Base-by-base conservation (phyloP, 352 stramenopile genomes). In the Phytophthora sp. region DNA sequence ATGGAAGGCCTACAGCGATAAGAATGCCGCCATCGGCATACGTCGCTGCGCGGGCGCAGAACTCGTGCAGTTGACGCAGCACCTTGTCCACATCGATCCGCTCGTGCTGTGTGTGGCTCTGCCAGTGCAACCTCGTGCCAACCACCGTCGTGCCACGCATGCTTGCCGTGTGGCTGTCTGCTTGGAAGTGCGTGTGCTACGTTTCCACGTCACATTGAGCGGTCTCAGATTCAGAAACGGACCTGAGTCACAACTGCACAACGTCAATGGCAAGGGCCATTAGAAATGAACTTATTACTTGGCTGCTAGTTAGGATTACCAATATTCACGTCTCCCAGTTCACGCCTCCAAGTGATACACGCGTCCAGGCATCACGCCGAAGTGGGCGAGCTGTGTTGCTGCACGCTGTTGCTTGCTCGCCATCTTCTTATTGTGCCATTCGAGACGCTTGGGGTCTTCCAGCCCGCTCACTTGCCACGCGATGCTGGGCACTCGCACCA, bases 401-500 rank as follows among this genome's bases (percentile, higher is more conserved):
- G 96, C 81, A 36, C 96, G 82, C 23, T 89, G 69, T 21, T 89
- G 49, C 73, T 99, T 99, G 76, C 91, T 98, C 31, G 84, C 75
- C 96, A 99, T 99, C 73, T 99, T 99, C 36, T 80, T 80, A 46
- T 97, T 82, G 55, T 99, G 96, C 96, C 95, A 98, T 45, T 79
- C 73, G 49, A 78, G 82, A 26, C 96, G 84, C 51, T 90, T 77
- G 9, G 87, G 47, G 54, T 89, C 82, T 18, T 81, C 46, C 20
- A 93, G 78, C 30, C 63, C 57, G 3, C 85, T 71, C 57, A 97
- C 84, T 63, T 96, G 69, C 92, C 94, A 98, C 58, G 76, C 66
- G 6, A 97, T 79, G 5, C 84, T 77, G 0, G 80, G 73, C 24
- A 98, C 74, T 31, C 76, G 63, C 4, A 98, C 57, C 23, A 99